phyloP scores from a whole-genome alignment of 768 basidiomycete genomes.

The Sutorius australiensis region DNA sequence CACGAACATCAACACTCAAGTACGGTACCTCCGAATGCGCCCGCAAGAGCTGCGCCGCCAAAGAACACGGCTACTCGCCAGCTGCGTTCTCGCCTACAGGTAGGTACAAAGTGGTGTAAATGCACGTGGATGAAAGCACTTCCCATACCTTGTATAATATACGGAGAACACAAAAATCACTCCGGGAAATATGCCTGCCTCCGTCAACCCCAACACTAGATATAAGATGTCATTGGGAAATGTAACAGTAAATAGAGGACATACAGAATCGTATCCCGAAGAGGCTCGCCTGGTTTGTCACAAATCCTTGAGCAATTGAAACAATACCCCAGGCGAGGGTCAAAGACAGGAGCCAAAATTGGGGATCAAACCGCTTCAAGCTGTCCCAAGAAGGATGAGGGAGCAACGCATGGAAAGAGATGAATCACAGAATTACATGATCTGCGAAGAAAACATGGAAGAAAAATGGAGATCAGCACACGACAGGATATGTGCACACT shows the following conservation, averaged over 20 bases:
- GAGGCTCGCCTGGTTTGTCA: constrained; percentile 50
- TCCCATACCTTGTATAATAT: constrained; percentile 46
- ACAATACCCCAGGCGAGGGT: constrained; percentile 58
- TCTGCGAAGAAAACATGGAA: constrained; percentile 6
- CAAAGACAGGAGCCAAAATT: constrained; percentile 56
- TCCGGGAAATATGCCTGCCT: constrained; percentile 61
- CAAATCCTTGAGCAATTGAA: constrained; percentile 51
- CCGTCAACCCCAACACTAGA: constrained; percentile 51
- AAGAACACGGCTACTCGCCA: constrained; percentile 63
- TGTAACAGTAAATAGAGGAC: constrained; percentile 15
- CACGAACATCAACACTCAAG: neutral
- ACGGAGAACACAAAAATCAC: constrained; percentile 56
- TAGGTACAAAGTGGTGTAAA: neutral
- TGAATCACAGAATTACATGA: constrained; percentile 21
- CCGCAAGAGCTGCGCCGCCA: constrained; percentile 57
- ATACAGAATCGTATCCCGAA: constrained; percentile 53
- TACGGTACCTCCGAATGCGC: constrained; percentile 54
- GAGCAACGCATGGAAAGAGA: neutral
- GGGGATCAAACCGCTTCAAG: constrained; percentile 58
- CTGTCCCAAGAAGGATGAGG: constrained; percentile 27
- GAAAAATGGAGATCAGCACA: neutral
- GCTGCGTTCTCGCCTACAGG: constrained; percentile 49
- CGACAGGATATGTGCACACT: neutral
- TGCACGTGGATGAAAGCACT: neutral
- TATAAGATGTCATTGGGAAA: neutral